Conservation (phyloP, 1,284 basidiomycete genomes). For the Omphalotus olearius region DNA sequence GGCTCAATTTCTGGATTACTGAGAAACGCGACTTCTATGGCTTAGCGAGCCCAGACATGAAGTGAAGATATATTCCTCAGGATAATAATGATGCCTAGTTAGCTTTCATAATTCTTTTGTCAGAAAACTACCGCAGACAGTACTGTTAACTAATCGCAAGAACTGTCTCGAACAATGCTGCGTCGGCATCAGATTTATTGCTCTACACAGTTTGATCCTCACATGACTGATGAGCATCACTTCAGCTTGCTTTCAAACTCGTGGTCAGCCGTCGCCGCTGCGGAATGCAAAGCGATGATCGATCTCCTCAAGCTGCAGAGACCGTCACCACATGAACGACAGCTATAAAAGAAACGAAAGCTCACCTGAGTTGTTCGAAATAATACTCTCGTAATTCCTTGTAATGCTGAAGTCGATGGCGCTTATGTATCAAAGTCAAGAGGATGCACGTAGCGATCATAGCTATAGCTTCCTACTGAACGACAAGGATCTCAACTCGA, state of each 20-base stretch:
- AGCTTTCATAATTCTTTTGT: too few relatives aligned
- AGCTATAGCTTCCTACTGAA: conserved; percentile 48
- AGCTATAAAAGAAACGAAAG: neutral
- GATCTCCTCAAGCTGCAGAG: conserved; percentile 24
- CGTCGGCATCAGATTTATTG: too few relatives aligned
- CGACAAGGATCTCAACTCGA: conserved; percentile 16
- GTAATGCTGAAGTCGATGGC: conserved; percentile 39
- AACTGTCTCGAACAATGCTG: too few relatives aligned
- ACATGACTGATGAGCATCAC: too few relatives aligned
- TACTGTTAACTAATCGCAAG: too few relatives aligned
- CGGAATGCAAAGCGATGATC: conserved; percentile 34
- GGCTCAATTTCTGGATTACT: too few relatives aligned
- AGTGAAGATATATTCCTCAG: too few relatives aligned
- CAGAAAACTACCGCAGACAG: too few relatives aligned
- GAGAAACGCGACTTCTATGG: too few relatives aligned
- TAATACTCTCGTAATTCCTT: conserved; percentile 51
- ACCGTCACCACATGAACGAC: conserved; percentile 1
- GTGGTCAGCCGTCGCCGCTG: conserved; percentile 17
- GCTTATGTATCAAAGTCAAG: conserved; percentile 46
- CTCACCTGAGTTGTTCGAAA: conserved; percentile 50
- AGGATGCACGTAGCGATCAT: conserved; percentile 38
- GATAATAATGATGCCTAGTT: too few relatives aligned
- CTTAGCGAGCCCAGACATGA: too few relatives aligned
- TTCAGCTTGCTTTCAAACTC: neutral
- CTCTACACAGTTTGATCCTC: too few relatives aligned